Percentiles rank a stretch among this genome's conserved stretches.
Conservation (phyloP, 805 yeast species). For the Nakazawaea ishiwadae region DNA sequence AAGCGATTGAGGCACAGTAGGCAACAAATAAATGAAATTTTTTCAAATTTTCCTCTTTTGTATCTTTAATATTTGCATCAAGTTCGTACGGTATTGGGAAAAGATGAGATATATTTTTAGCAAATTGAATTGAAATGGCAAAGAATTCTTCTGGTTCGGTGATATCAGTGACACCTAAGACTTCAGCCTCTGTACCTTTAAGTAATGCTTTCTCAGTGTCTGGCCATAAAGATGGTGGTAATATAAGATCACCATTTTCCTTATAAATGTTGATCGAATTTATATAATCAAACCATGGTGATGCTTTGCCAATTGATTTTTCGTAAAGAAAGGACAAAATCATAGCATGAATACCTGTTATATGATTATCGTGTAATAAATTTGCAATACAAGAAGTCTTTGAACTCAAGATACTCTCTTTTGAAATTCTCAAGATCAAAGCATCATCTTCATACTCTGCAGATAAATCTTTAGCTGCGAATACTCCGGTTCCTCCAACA, state of each 20-base stretch:
- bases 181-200: constrained; percentile 57
- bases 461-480: constrained; percentile 38
- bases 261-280: constrained; percentile 40
- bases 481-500: constrained; percentile 72
- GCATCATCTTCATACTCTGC: constrained; percentile 22
- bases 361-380: constrained; percentile 51
- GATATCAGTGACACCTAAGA: constrained; percentile 53
- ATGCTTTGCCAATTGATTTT: constrained; percentile 42
- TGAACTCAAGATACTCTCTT: constrained; percentile 50
- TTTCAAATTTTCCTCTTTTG: constrained; percentile 17
- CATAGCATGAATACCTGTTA: constrained; percentile 64
- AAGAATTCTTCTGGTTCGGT: constrained; percentile 37
- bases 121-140: constrained; percentile 37
- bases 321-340: constrained; percentile 74
- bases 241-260: constrained; percentile 25
- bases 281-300: constrained; percentile 82
- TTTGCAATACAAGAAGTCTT: constrained; percentile 63
- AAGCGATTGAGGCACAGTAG: constrained; percentile 55
- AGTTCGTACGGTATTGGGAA: constrained; percentile 35
- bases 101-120: constrained; percentile 23
- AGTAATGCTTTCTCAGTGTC: constrained; percentile 41
- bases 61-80: constrained; percentile 18
- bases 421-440: constrained; percentile 56
- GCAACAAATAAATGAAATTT: constrained; percentile 49
- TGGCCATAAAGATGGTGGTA: constrained; percentile 69